phyloP scores from a whole-genome alignment of 495 filamentous ascomycete genomes.

The Friedmanniomyces simplex region DNA sequence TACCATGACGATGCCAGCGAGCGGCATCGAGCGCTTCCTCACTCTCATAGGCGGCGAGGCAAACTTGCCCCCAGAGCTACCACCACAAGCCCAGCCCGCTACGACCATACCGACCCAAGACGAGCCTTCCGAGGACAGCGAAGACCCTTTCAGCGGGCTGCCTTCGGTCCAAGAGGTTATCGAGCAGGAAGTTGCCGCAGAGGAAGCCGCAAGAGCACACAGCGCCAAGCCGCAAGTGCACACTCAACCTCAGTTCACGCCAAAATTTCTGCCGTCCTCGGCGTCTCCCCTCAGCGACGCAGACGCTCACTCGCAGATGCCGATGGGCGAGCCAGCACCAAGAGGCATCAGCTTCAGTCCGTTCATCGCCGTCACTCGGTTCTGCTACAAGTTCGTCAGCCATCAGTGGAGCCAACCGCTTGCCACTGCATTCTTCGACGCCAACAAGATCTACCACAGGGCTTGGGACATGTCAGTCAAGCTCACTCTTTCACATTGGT shows the following conservation, averaged over 20 bases:
- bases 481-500: neutral
- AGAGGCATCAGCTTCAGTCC: constrained; percentile 43
- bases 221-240: neutral
- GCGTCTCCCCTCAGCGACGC: neutral
- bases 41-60: constrained; percentile 4
- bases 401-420: constrained; percentile 37
- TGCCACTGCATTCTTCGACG: constrained; percentile 47
- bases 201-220: neutral
- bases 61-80: constrained; percentile 1
- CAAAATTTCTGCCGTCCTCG: neutral
- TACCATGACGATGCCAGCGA: neutral
- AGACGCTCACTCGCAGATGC: neutral
- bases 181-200: neutral
- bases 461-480: constrained; percentile 68
- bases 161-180: neutral
- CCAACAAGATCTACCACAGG: constrained; percentile 45
- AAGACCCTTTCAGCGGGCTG: neutral
- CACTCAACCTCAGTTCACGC: neutral
- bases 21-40: constrained; percentile 1
- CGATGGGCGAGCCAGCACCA: constrained; percentile 7
- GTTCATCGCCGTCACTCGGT: constrained; percentile 47
- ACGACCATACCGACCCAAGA: neutral
- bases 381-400: constrained; percentile 49
- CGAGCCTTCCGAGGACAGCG: no score
- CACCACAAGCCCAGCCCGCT: neutral